Evolutionary conservation across 148 eudicot species (phyloP).

Genomic region (Rhododendron mucronatum): DNA sequence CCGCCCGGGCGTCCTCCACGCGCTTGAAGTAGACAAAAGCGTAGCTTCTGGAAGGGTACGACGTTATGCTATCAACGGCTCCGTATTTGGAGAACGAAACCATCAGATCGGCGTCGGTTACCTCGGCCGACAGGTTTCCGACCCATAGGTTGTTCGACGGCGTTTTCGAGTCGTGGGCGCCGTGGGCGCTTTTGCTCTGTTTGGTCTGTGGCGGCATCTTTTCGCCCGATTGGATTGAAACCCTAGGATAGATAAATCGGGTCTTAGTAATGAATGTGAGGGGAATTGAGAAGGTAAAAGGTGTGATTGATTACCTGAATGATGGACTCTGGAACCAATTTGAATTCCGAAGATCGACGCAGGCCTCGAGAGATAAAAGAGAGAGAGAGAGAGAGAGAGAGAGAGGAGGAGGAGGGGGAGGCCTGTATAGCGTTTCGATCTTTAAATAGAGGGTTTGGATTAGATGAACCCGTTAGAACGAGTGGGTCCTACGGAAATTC

Average conservation of each 20-base stretch:
- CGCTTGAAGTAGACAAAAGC: slow-evolving; percentile 61
- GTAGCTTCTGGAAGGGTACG: slow-evolving; percentile 56
- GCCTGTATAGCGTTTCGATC: background rate
- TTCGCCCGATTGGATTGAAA: background rate
- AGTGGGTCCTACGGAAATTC: background rate
- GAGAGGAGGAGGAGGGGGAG: too few relatives aligned
- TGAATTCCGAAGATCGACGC: background rate
- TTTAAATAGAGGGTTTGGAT: background rate
- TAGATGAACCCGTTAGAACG: background rate
- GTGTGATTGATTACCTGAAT: background rate
- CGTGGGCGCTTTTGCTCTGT: background rate
- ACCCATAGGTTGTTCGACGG: slow-evolving; percentile 76
- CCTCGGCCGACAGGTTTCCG: slow-evolving; percentile 56
- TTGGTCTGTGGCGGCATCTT: slow-evolving; percentile 9
- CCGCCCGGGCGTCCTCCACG: slow-evolving; percentile 48
- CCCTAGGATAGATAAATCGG: background rate
- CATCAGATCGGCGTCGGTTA: slow-evolving; percentile 53
- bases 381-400: background rate
- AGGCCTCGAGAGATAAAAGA: background rate
- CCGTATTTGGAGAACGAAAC: slow-evolving; percentile 56
- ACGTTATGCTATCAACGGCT: slow-evolving; percentile 42
- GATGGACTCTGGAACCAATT: background rate
- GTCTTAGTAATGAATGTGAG: background rate
- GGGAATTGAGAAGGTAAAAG: background rate
- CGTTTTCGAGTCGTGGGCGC: slow-evolving; percentile 20